These are phyloP conservation scores for Babjeviella inositovora DNA, from an alignment of 805 yeast genomes.

Conservation along the genomic window DNA sequence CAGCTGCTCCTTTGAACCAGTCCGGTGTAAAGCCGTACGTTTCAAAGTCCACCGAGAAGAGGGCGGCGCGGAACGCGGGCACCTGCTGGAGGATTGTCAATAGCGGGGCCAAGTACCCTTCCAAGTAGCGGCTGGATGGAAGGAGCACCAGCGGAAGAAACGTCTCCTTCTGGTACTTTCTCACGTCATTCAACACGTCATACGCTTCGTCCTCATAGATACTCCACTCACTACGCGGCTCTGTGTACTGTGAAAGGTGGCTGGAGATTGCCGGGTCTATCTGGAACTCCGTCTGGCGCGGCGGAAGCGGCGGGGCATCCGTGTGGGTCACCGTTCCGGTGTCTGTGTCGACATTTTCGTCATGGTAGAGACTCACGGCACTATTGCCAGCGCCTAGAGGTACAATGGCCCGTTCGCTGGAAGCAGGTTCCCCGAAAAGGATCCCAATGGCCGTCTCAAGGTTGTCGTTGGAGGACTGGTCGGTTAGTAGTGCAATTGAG, in stretches of 20 bases:
- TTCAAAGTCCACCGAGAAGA: slow-evolving; percentile 12
- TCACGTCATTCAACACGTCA: slow-evolving; percentile 13
- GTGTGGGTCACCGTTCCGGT: too few relatives aligned
- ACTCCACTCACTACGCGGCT: too few relatives aligned
- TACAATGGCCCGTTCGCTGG: slow-evolving; percentile 2
- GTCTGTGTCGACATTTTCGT: too few relatives aligned
- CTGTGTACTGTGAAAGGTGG: too few relatives aligned
- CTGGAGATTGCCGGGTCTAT: too few relatives aligned
- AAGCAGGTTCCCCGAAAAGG: slow-evolving; percentile 16
- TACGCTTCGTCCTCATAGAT: too few relatives aligned
- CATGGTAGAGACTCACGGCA: too few relatives aligned
- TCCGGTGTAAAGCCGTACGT: slow-evolving; percentile 16
- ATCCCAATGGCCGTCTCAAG: slow-evolving; percentile 15
- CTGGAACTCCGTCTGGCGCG: too few relatives aligned
- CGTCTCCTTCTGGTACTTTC: slow-evolving; percentile 7
- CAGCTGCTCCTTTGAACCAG: slow-evolving; percentile 19
- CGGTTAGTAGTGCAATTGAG: neutral
- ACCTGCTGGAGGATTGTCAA: slow-evolving; percentile 19
- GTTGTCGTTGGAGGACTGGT: slow-evolving; percentile 9
- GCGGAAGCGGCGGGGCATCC: too few relatives aligned
- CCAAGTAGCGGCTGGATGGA: slow-evolving; percentile 15
- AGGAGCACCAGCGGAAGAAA: slow-evolving; percentile 14
- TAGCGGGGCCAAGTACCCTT: slow-evolving; percentile 22
- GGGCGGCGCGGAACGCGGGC: slow-evolving; percentile 11
- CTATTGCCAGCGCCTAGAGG: too few relatives aligned